Evolutionary conservation across 225 moss, liverwort and hornwort genomes (phyloP), one percentile per base, ranked within the genome.

Genomic region (Sphagnum tenellum): DNA sequence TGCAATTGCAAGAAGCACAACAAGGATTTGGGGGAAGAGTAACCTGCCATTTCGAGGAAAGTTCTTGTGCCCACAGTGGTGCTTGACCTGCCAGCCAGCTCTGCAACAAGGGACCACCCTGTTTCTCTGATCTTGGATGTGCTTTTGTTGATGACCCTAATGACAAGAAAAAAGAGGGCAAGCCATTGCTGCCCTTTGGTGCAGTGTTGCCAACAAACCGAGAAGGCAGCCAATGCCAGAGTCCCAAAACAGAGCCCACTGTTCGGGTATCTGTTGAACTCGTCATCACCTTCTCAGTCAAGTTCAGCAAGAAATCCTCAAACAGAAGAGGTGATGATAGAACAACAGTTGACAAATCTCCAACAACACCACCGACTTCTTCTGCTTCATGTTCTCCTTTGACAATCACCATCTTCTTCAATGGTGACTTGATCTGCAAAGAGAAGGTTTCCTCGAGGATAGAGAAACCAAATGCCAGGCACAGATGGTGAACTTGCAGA

Each of bases 11-110:
- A 29, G 0, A 29, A 29, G 29, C 29, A 29, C 29, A 29, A 29
- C 29, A 29, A 29, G 29, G 29, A 29, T 29, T 29, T 29, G 29
- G 63, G 48, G 63, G 63, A 46, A 61, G 8, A 11, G 45, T 50
- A 13, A 84, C 83, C 83, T 84, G 83, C 83, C 83, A 84, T 80
- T 75, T 72, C 75, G 77, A 79, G 70, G 77, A 73, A 3, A 80
- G 73, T 53, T 80, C 80, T 66, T 60, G 63, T 48, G 68, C 64
- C 83, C 80, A 80, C 67, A 77, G 70, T 50, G 80, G 57, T 50
- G 75, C 75, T 58, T 80, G 80, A 7, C 60, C 68, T 56, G 72
- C 68, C 61, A 84, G 61, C 80, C 80, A 84, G 49, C 73, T 72
- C 8, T 65, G 50, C 64, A 84, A 75, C 62, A 84, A 77, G 51